These are phyloP conservation scores for Trypanosoma cruzi DNA, from an alignment of 208 protist species.

Conservation along the genomic window DNA sequence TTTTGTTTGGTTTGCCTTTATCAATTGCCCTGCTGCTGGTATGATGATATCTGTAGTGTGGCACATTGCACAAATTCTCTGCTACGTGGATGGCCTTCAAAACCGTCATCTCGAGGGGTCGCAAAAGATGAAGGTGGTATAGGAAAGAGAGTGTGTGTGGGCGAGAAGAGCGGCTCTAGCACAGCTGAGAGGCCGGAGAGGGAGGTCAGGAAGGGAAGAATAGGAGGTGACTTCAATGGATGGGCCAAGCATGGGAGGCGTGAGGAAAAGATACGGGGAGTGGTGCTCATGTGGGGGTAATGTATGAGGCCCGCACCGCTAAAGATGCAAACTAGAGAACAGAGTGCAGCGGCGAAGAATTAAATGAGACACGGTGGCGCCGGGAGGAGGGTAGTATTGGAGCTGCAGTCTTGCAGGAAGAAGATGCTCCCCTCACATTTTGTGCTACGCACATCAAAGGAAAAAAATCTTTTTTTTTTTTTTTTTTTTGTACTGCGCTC, in stretches of 20 bases:
- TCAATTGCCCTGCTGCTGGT: conserved; percentile 46
- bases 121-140: conserved; percentile 8
- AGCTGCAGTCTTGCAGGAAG: not conserved
- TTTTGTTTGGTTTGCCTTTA: conserved; percentile 68
- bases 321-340: not conserved
- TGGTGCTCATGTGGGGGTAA: too few species aligned
- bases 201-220: not conserved
- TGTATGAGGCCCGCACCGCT: not conserved
- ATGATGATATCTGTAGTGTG: conserved; percentile 44
- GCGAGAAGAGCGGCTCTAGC: not conserved
- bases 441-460: not conserved
- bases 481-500: not conserved
- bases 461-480: not conserved
- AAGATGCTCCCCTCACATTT: not conserved
- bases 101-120: not conserved
- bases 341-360: not conserved
- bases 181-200: not conserved
- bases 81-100: conserved; percentile 55
- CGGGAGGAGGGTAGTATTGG: not conserved
- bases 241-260: not conserved
- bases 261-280: not conserved
- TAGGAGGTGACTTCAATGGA: not conserved
- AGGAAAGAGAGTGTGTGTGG: too few species aligned
- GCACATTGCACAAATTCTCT: conserved; percentile 68
- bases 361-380: not conserved